phyloP scores from a whole-genome alignment of 2,329 filamentous ascomycete species.

The Phialophora macrospora region DNA sequence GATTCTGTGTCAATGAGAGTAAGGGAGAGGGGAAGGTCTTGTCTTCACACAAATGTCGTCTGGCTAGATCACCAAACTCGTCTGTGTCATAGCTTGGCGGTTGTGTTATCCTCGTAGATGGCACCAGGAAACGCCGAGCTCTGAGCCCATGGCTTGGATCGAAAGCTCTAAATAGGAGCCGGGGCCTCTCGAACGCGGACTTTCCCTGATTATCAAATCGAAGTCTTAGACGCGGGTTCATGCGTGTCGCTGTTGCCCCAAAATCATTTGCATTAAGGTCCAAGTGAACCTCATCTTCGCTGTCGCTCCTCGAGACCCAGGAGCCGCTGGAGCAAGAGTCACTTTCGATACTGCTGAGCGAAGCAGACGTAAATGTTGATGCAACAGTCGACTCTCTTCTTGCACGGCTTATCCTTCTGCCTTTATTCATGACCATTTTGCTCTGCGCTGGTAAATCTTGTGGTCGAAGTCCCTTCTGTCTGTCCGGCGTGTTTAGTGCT shows the following conservation, averaged over 20 bases:
- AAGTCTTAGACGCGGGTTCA: not conserved
- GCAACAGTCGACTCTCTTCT: not conserved
- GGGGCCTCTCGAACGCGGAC: not conserved
- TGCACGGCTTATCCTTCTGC: not conserved
- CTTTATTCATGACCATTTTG: not conserved
- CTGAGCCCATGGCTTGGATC: slow-evolving; percentile 2
- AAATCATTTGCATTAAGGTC: slow-evolving; percentile 1
- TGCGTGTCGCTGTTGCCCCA: not conserved
- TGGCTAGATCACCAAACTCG: slow-evolving; percentile 16
- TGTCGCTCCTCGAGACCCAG: not conserved
- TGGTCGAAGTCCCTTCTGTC: not conserved
- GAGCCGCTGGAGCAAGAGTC: slow-evolving; percentile 10
- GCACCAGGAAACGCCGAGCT: not conserved
- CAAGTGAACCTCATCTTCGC: not conserved
- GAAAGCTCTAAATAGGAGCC: slow-evolving; percentile 16
- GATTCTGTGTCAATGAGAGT: slow-evolving; percentile 22
- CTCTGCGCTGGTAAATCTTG: not conserved
- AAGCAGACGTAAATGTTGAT: not conserved
- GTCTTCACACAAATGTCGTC: slow-evolving; percentile 21
- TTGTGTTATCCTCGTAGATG: not conserved
- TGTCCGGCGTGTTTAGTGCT: not conserved
- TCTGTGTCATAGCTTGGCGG: slow-evolving; percentile 12
- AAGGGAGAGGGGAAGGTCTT: slow-evolving; percentile 26
- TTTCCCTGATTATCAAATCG: slow-evolving; percentile 8
- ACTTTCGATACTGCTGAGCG: not conserved